Evolutionary conservation across 2,329 filamentous ascomycete genomes (phyloP).

Genomic region (Aspergillus sojae): DNA sequence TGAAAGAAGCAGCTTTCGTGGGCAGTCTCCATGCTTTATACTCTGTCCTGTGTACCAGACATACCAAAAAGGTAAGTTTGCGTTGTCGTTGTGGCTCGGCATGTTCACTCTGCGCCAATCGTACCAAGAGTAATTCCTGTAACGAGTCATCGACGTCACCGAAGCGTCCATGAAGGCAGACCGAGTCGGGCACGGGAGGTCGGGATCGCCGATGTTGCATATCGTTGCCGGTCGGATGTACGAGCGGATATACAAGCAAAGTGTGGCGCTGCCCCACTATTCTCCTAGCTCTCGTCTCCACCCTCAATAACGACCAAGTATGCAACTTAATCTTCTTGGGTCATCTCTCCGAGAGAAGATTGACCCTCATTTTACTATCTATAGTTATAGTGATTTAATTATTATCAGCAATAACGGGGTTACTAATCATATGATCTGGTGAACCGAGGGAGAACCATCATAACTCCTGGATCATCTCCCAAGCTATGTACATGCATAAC

Average conservation of each 20-base stretch:
- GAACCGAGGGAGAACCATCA: not conserved
- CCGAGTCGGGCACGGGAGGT: not conserved
- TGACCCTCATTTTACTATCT: not conserved
- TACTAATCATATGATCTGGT: not conserved
- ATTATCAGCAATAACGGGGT: not conserved
- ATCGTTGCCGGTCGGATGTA: not conserved
- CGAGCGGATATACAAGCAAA: conserved; percentile 3
- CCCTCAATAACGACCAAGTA: not conserved
- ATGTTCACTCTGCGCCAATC: not conserved
- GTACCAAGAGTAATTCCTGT: not conserved
- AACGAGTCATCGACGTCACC: not conserved
- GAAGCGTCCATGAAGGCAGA: not conserved
- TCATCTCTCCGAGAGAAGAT: not conserved
- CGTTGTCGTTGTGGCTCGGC: not conserved
- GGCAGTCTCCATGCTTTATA: not conserved
- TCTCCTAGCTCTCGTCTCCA: not conserved
- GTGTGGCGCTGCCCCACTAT: not conserved
- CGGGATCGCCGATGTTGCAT: conserved; percentile 1
- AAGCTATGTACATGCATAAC: not conserved
- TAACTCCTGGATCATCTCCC: not conserved
- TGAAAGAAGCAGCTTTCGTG: not conserved
- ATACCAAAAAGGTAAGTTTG: not conserved
- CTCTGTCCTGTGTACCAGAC: not conserved
- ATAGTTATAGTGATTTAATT: not conserved
- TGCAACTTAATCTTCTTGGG: conserved; percentile 3